Base-by-base conservation (phyloP, 163 green algal species). In the Prototheca stagnorum region DNA sequence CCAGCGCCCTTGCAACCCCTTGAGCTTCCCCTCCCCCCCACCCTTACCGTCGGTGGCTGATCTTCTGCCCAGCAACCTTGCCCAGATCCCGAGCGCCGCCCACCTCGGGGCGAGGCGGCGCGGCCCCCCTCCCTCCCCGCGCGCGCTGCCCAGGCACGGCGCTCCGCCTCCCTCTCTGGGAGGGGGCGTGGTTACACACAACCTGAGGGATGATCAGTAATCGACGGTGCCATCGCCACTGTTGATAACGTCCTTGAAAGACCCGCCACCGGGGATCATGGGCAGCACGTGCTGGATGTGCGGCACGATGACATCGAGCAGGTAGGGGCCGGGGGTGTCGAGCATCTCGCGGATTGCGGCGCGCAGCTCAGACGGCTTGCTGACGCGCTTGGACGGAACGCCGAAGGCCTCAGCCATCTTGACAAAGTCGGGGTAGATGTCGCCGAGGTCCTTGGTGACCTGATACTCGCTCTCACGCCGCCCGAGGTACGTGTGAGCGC, bases 391-490 rank as follows among this genome's bases (percentile, higher is more conserved):
- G 14, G 72, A 59, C 0, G 80, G 74, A 14, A 99, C 76, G 24
- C 80, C 70, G 57, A 91, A 99, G 3, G 75, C 73, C 44, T 87
- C 39, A 3, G 84, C 79, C 68, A 96, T 88, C 27, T 54, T 85
- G 26, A 93, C 80, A 63, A 99, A 96, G 70, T 99, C 84, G 2
- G 91, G 91, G 75, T 92, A 98, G 71, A 98, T 97, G 68, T 98
- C 80, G 4, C 61, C 58, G 49, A 80, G 59, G 23, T 92, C 45
- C 9, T 55, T 31, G 11, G 61, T 75, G 22, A 56, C 48, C 35
- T 83, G 74, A 47, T 70, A 87, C 43, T 83, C 73, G 22, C 54
- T 20, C 37, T 92, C 82, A 8, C 63, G 53, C 34, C 78, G 70
- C 35, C 90, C 90, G 40, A 99, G 72, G 68, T 96, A 99, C 0